These are phyloP conservation scores for Lentinula edodes DNA, from an alignment of 768 basidiomycete genomes.

Conservation along the genomic window DNA sequence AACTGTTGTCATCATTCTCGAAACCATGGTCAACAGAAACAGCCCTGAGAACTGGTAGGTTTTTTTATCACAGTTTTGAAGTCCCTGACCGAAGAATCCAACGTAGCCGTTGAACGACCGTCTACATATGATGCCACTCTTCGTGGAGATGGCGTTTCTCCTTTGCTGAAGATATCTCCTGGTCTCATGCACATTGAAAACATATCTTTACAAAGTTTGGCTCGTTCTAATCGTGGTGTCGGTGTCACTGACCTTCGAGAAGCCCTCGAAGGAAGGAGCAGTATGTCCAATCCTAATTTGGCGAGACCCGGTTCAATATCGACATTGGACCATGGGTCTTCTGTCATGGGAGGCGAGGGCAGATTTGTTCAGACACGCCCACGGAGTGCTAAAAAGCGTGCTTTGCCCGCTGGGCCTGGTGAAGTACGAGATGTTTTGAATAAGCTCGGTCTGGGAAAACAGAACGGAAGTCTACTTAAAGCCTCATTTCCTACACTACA, in stretches of 20 bases:
- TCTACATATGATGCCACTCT: slow-evolving; percentile 46
- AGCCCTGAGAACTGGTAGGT: slow-evolving; percentile 73
- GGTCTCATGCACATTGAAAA: slow-evolving; percentile 91
- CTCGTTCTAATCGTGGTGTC: slow-evolving; percentile 71
- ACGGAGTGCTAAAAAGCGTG: slow-evolving; percentile 44
- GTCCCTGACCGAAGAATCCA: slow-evolving; percentile 1
- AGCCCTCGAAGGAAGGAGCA: slow-evolving; percentile 80
- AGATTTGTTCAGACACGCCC: slow-evolving; percentile 50
- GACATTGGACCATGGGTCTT: slow-evolving; percentile 66
- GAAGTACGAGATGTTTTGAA: slow-evolving; percentile 82
- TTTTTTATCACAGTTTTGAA: not conserved
- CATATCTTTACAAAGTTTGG: slow-evolving; percentile 78
- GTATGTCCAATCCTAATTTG: slow-evolving; percentile 74
- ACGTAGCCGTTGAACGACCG: slow-evolving; percentile 50
- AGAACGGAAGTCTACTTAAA: slow-evolving; percentile 57
- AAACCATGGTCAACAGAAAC: slow-evolving; percentile 67
- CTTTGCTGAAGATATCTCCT: slow-evolving; percentile 76
- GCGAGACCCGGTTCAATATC: slow-evolving; percentile 69
- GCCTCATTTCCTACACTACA: slow-evolving; percentile 62
- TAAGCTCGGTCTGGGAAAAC: slow-evolving; percentile 78
- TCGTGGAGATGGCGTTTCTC: slow-evolving; percentile 64
- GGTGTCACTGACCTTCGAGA: slow-evolving; percentile 87
- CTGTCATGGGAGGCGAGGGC: slow-evolving; percentile 34
- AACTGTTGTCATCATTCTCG: slow-evolving; percentile 48
- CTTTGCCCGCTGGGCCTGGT: slow-evolving; percentile 44